Percentiles rank a stretch among this genome's conserved stretches.
Conservation (phyloP, 2,329 filamentous ascomycete genomes). For the Plectosphaerella sp. region DNA sequence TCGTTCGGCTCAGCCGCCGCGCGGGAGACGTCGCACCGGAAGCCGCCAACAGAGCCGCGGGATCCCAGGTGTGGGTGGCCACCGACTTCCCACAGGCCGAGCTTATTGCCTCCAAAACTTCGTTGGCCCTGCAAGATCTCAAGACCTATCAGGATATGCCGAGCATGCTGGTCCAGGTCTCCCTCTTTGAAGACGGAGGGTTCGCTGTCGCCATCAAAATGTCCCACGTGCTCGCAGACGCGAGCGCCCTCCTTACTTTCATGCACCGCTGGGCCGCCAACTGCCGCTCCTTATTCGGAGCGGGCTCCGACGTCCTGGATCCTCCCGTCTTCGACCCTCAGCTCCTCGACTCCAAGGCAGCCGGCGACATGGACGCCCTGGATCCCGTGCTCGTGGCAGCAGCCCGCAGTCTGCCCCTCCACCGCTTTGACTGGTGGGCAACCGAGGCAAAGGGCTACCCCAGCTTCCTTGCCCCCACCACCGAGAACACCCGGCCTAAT, state of each 20-base stretch:
- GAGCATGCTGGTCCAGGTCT: constrained; percentile 32
- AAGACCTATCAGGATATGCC: constrained; percentile 21
- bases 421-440: constrained; percentile 44
- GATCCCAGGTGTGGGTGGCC: constrained; percentile 26
- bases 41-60: neutral
- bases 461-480: constrained; percentile 16
- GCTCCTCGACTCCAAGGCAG: constrained; percentile 30
- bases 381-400: constrained; percentile 18
- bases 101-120: constrained; percentile 23
- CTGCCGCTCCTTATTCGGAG: constrained; percentile 13
- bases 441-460: constrained; percentile 22
- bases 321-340: constrained; percentile 33
- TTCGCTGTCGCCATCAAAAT: constrained; percentile 34
- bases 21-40: constrained; percentile 26
- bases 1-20: constrained; percentile 19
- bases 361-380: constrained; percentile 12
- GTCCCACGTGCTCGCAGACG: constrained; percentile 40
- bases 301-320: accelerated
- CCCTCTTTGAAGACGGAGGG: constrained; percentile 32
- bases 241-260: constrained; percentile 35
- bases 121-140: constrained; percentile 27
- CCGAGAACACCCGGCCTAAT: constrained; percentile 17
- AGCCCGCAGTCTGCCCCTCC: constrained; percentile 34
- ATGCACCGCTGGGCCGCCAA: constrained; percentile 34
- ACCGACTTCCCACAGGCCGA: constrained; percentile 25